Evolutionary conservation across 495 filamentous ascomycete species (phyloP).

Genomic region (Daldinia bambusicola): DNA sequence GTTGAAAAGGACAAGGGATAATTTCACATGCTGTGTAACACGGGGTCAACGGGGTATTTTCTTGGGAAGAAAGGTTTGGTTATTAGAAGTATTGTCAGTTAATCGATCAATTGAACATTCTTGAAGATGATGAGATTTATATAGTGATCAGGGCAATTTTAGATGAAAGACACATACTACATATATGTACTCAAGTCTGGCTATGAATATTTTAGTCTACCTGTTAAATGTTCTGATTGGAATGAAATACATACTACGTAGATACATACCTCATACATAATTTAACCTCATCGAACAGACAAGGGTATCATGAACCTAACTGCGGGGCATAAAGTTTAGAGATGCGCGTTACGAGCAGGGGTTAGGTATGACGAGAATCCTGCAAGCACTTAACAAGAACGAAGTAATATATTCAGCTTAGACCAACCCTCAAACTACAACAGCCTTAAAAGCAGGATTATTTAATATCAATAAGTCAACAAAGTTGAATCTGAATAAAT

Average conservation of each 20-base stretch:
- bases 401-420: background rate
- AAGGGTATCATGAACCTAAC: constrained; percentile 2
- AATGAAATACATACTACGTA: too few relatives aligned
- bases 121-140: too few relatives aligned
- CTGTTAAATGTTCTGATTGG: too few relatives aligned
- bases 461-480: background rate
- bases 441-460: background rate
- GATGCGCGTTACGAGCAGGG: constrained; percentile 5
- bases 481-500: too few relatives aligned
- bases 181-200: too few relatives aligned
- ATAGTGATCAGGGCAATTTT: too few relatives aligned
- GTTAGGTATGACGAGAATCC: background rate
- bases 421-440: background rate
- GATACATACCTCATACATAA: background rate
- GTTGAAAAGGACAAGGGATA: background rate
- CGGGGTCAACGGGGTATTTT: background rate
- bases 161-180: too few relatives aligned
- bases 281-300: background rate
- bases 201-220: too few relatives aligned
- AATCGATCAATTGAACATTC: background rate
- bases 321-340: constrained; percentile 7
- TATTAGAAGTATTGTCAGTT: background rate
- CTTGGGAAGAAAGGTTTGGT: background rate
- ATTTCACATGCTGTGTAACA: background rate
- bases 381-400: constrained; percentile 30